Conservation (phyloP, 345 rosid species). For the Pugionium dolabratum region DNA sequence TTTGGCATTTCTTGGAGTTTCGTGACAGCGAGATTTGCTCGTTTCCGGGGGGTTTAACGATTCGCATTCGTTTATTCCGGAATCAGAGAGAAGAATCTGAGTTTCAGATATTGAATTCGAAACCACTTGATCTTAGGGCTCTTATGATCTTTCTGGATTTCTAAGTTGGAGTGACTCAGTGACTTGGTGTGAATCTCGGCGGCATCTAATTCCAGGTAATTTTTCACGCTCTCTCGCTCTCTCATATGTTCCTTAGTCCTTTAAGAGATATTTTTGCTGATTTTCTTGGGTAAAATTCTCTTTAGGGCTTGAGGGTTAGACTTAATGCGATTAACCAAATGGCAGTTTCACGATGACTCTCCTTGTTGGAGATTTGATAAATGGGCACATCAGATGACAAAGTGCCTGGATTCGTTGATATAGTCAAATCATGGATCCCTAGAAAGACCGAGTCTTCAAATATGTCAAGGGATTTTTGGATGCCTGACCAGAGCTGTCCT, state of each 20-base stretch:
- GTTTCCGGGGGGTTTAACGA: slow-evolving; percentile 9
- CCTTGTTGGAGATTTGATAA: slow-evolving; percentile 54
- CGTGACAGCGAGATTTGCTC: slow-evolving; percentile 3
- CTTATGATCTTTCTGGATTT: slow-evolving; percentile 12
- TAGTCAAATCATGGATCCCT: slow-evolving; percentile 76
- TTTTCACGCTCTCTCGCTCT: too few relatives aligned
- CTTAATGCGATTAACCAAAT: slow-evolving; percentile 46
- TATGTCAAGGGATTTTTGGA: slow-evolving; percentile 90
- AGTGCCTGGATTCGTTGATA: slow-evolving; percentile 67
- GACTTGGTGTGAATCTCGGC: slow-evolving; percentile 19
- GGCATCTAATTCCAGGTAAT: too few relatives aligned
- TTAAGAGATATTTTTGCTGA: too few relatives aligned
- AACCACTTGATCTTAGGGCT: slow-evolving; percentile 12
- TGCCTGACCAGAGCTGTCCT: slow-evolving; percentile 96
- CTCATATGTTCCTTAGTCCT: too few relatives aligned
- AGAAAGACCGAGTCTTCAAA: slow-evolving; percentile 58
- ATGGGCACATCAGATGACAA: slow-evolving; percentile 82
- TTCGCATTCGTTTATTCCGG: slow-evolving; percentile 25
- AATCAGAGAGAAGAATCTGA: slow-evolving; percentile 15
- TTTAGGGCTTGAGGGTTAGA: too few relatives aligned
- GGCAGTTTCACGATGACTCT: slow-evolving; percentile 59
- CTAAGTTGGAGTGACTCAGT: slow-evolving; percentile 6
- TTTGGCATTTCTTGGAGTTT: slow-evolving; percentile 2
- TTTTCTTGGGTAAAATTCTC: too few relatives aligned
- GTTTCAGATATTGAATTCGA: slow-evolving; percentile 3